Conservation (phyloP, 2,329 filamentous ascomycete genomes). For the Aplosporella prunicola region DNA sequence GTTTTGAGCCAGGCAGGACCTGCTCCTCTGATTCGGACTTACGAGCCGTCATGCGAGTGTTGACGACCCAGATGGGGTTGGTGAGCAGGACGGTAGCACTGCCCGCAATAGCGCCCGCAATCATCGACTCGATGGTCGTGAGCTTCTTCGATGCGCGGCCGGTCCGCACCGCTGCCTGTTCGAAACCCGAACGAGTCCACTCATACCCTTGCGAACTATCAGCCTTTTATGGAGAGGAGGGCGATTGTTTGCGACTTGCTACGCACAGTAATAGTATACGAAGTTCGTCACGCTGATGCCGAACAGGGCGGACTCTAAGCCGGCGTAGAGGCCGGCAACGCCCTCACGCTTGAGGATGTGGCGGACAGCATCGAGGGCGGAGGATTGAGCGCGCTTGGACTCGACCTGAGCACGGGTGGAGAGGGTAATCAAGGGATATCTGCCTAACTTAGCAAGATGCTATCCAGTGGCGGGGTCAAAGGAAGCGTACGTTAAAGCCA, state of each 20-base stretch:
- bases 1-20: conserved; percentile 31
- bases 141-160: conserved; percentile 71
- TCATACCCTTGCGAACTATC: conserved; percentile 59
- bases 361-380: conserved; percentile 71
- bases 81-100: conserved; percentile 91
- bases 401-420: conserved; percentile 97
- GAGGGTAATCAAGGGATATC: conserved; percentile 92
- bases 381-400: conserved; percentile 81
- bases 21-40: conserved; percentile 47
- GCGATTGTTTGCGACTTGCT: too few relatives aligned
- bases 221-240: too few relatives aligned
- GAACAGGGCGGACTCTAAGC: conserved; percentile 87
- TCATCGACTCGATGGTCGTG: conserved; percentile 87
- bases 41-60: conserved; percentile 94
- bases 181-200: conserved; percentile 85
- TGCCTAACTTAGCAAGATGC: conserved; percentile 27
- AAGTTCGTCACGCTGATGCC: conserved; percentile 99
- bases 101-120: conserved; percentile 86
- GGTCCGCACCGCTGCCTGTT: conserved; percentile 60
- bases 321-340: conserved; percentile 78
- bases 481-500: conserved; percentile 71
- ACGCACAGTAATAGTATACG: conserved; percentile 88
- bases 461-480: neutral
- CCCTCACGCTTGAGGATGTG: conserved; percentile 89
- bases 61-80: conserved; percentile 98